Percentiles rank a stretch among this genome's conserved stretches.
phyloP scores from a whole-genome alignment of 495 filamentous ascomycete species.

The Tuber borchii region DNA sequence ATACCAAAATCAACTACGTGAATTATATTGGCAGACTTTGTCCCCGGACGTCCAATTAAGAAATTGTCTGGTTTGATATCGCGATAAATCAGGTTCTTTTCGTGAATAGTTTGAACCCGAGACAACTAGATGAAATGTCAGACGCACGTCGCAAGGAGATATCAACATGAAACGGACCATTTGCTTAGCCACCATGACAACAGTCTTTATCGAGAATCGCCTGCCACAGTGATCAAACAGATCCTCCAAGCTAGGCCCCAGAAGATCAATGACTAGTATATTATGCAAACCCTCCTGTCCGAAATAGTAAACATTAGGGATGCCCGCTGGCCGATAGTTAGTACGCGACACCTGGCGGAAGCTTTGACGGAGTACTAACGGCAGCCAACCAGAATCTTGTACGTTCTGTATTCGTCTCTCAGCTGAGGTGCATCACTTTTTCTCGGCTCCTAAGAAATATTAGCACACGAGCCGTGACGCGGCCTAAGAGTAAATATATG shows the following conservation, averaged over 20 bases:
- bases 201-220: conserved; percentile 92
- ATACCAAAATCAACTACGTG: conserved; percentile 99
- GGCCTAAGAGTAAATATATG: conserved; percentile 6
- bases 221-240: conserved; percentile 97
- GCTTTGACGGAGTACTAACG: conserved; percentile 60
- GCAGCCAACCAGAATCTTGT: conserved; percentile 98
- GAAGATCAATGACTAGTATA: conserved; percentile 96
- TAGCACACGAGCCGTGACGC: conserved; percentile 9
- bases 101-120: conserved; percentile 96
- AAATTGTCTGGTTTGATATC: conserved; percentile 99
- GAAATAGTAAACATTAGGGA: conserved; percentile 99
- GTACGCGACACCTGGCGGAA: conserved; percentile 21
- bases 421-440: conserved; percentile 98
- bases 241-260: conserved; percentile 93
- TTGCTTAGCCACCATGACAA: conserved; percentile 99
- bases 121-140: conserved; percentile 59
- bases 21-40: conserved; percentile 94
- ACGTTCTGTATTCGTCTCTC: conserved; percentile 97
- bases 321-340: conserved; percentile 62
- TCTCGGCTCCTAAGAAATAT: conserved; percentile 69
- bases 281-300: conserved; percentile 98
- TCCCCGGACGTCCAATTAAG: conserved; percentile 86
- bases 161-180: conserved; percentile 60
- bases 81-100: conserved; percentile 98
- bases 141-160: conserved; percentile 14